Percentiles rank a stretch among this genome's conserved stretches.
Conservation (phyloP, 2,329 filamentous ascomycete species). For the Aureobasidium lini region DNA sequence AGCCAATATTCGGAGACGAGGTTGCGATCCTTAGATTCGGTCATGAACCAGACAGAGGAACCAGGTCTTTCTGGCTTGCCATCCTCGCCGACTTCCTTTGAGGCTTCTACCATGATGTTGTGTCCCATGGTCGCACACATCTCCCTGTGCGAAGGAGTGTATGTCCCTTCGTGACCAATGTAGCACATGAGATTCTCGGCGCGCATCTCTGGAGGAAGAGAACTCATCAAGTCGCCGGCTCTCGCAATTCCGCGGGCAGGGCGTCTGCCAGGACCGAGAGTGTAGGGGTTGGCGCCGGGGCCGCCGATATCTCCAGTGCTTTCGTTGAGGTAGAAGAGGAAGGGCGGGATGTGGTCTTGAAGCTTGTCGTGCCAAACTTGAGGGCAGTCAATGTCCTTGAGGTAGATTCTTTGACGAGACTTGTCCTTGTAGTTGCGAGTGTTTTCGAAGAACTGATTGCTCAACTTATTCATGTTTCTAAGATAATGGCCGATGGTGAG, state of each 20-base stretch:
- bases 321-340: constrained; percentile 86
- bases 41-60: constrained; percentile 98
- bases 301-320: constrained; percentile 55
- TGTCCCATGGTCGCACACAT: constrained; percentile 97
- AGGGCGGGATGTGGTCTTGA: constrained; percentile 67
- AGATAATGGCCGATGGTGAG: constrained; percentile 89
- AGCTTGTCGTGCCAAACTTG: constrained; percentile 76
- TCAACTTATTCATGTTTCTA: constrained; percentile 73
- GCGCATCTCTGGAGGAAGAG: constrained; percentile 75
- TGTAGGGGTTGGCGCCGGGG: constrained; percentile 46
- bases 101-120: constrained; percentile 97
- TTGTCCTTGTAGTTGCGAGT: constrained; percentile 69
- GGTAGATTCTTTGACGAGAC: constrained; percentile 75
- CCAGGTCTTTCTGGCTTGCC: constrained; percentile 68
- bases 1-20: constrained; percentile 90
- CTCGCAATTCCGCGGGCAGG: constrained; percentile 56
- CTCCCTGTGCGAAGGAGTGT: constrained; percentile 88
- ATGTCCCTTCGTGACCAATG: constrained; percentile 93
- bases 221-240: constrained; percentile 92
- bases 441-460: constrained; percentile 67
- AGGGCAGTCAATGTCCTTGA: constrained; percentile 97
- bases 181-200: constrained; percentile 98
- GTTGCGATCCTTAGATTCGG: constrained; percentile 84
- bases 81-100: constrained; percentile 53
- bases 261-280: constrained; percentile 36